phyloP scores from a whole-genome alignment of 805 yeast genomes.

The Candida odintsovae region DNA sequence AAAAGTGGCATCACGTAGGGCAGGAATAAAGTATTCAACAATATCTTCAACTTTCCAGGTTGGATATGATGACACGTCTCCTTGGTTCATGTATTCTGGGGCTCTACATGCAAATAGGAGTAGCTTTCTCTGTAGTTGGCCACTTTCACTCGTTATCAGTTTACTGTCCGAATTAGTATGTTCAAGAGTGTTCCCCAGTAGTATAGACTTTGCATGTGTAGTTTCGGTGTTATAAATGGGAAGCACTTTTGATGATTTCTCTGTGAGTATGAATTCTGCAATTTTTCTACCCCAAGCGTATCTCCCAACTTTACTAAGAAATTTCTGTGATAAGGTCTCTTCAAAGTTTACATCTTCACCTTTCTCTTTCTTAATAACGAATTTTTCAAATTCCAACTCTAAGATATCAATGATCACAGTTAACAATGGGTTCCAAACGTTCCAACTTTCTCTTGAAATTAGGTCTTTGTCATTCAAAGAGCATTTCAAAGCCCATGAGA shows the following conservation, averaged over 20 bases:
- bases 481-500: slow-evolving; percentile 27
- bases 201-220: slow-evolving; percentile 12
- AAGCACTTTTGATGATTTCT: neutral
- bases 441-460: slow-evolving; percentile 11
- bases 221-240: slow-evolving; percentile 16
- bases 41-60: neutral
- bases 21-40: neutral
- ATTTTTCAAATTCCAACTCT: slow-evolving; percentile 9
- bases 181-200: neutral
- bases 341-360: neutral
- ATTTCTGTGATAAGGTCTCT: slow-evolving; percentile 4
- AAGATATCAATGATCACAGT: slow-evolving; percentile 15
- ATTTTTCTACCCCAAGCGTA: slow-evolving; percentile 8
- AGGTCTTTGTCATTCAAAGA: slow-evolving; percentile 12
- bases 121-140: slow-evolving; percentile 6
- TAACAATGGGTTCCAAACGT: slow-evolving; percentile 19
- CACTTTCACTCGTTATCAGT: slow-evolving; percentile 5
- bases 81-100: neutral
- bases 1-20: slow-evolving; percentile 6
- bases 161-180: neutral
- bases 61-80: neutral
- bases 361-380: neutral
- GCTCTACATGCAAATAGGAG: slow-evolving; percentile 3
- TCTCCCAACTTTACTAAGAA: slow-evolving; percentile 10
- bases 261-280: slow-evolving; percentile 11